Base-by-base conservation (phyloP, 2,329 filamentous ascomycete genomes). In the Amauroascus verrucosus region DNA sequence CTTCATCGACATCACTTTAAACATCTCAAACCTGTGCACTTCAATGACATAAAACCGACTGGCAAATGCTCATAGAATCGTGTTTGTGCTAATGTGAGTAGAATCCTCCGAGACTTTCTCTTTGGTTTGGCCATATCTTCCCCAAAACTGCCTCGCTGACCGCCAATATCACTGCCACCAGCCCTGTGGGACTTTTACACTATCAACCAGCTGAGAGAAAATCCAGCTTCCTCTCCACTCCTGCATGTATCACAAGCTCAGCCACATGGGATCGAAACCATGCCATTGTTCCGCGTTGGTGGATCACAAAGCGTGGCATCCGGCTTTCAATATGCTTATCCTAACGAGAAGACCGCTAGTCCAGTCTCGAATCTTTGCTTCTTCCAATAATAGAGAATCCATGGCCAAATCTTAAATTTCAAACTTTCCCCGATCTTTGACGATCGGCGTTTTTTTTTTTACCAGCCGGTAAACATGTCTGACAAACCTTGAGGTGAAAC, bases 261-360 rank as follows among this genome's bases (percentile, higher is more conserved):
- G 50, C 50, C 50, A 53, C 50, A 53, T 53, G 50, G 50, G 30
- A 28, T 53, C 33, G 14, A 51, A 53, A 46, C 41, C 50, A 53
- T 53, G 50, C 43, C 20, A 13, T 53, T 38, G 50, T 53, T 28
- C 50, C 50, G 50, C 45, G 50, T 47, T 32, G 41, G 50, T 53
- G 50, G 50, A 53, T 53, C 50, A 44, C 50, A 41, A 53, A 47
- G 50, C 50, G 32, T 53, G 41, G 50, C 50, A 53, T 53, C 26
- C 44, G 44, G 22, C 44, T 44, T 41, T 43, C 48, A 43, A 51
- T 22, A 50, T 50, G 48, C 48, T 50, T 50, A 50, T 50, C 24
- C 24, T 41, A 24, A 50, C 14, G 30, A 32, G 2, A 46, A 33
- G 30, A 48, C 45, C 45, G 30, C 45, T 35, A 48, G 22, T 6